These are phyloP conservation scores for Citrus medica DNA, from an alignment of 345 rosid genomes.

Conservation along the genomic window DNA sequence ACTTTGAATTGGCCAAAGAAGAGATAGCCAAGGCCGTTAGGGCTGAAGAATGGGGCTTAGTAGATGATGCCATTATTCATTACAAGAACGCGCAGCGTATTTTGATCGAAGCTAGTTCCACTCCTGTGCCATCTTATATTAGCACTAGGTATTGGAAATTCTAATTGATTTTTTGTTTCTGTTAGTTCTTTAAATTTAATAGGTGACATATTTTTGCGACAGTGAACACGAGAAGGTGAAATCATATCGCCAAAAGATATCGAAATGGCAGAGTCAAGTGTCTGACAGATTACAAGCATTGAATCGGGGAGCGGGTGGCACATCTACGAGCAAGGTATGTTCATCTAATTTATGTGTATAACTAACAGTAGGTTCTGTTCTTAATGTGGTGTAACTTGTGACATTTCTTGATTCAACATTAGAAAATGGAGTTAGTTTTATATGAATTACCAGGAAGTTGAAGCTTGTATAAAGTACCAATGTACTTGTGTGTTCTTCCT, in stretches of 20 bases:
- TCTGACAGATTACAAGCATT: slow-evolving; percentile 77
- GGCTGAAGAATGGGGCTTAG: slow-evolving; percentile 92
- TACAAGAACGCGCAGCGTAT: slow-evolving; percentile 78
- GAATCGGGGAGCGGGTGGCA: slow-evolving; percentile 55
- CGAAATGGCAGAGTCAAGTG: slow-evolving; percentile 87
- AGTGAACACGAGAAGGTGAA: slow-evolving; percentile 86
- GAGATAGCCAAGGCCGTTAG: slow-evolving; percentile 81
- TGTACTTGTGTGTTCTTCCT: background rate
- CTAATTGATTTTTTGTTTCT: background rate
- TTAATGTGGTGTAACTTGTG: background rate
- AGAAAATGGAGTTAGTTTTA: background rate
- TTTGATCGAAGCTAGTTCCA: slow-evolving; percentile 62
- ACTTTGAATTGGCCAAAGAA: slow-evolving; percentile 76
- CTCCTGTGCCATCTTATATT: slow-evolving; percentile 68
- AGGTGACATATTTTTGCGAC: slow-evolving; percentile 4
- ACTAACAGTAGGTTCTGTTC: background rate
- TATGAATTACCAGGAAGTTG: background rate
- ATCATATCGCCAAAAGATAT: slow-evolving; percentile 78
- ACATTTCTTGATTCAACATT: background rate
- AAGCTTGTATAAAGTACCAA: background rate
- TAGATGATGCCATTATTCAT: slow-evolving; percentile 71
- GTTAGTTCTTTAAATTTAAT: background rate
- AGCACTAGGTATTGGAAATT: slow-evolving; percentile 43
- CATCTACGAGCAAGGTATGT: slow-evolving; percentile 63
- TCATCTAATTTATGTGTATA: background rate